These are phyloP conservation scores for California macrophylla DNA, from an alignment of 441 rosid species.

Conservation along the genomic window DNA sequence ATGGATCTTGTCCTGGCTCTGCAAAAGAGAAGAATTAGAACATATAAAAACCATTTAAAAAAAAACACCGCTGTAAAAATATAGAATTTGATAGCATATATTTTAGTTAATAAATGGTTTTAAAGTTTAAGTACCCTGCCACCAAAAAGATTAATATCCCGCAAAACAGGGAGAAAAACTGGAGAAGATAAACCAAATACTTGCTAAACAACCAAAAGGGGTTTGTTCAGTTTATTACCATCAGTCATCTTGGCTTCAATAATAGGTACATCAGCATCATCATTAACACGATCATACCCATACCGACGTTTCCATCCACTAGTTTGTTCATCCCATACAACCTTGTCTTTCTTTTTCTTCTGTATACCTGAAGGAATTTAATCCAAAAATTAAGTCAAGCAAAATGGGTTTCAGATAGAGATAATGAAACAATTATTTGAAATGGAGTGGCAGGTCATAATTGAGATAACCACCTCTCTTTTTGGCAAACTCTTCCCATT, in stretches of 20 bases:
- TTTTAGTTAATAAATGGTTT: not conserved
- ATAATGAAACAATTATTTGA: not conserved
- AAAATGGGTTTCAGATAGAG: not conserved
- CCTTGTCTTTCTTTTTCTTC: slow-evolving; percentile 75
- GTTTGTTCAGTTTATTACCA: slow-evolving; percentile 31
- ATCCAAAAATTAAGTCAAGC: not conserved
- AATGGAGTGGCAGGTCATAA: slow-evolving; percentile 6
- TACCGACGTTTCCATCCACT: slow-evolving; percentile 68
- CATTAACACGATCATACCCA: slow-evolving; percentile 87
- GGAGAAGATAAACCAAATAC: not conserved
- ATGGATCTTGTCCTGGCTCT: slow-evolving; percentile 85
- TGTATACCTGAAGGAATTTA: slow-evolving; percentile 51
- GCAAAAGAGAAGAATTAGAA: slow-evolving; percentile 18
- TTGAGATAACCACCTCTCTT: slow-evolving; percentile 39
- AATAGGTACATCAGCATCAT: slow-evolving; percentile 75
- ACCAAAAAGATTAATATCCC: not conserved
- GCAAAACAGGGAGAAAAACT: not conserved
- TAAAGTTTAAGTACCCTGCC: not conserved
- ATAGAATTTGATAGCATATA: not conserved
- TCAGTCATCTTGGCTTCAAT: slow-evolving; percentile 80
- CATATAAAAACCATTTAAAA: not conserved
- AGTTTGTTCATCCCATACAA: slow-evolving; percentile 75
- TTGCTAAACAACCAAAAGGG: not conserved
- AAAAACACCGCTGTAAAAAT: not conserved
- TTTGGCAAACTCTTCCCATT: slow-evolving; percentile 56